Base-by-base conservation (phyloP, 1,284 basidiomycete species). In the Wallemia mellicola region DNA sequence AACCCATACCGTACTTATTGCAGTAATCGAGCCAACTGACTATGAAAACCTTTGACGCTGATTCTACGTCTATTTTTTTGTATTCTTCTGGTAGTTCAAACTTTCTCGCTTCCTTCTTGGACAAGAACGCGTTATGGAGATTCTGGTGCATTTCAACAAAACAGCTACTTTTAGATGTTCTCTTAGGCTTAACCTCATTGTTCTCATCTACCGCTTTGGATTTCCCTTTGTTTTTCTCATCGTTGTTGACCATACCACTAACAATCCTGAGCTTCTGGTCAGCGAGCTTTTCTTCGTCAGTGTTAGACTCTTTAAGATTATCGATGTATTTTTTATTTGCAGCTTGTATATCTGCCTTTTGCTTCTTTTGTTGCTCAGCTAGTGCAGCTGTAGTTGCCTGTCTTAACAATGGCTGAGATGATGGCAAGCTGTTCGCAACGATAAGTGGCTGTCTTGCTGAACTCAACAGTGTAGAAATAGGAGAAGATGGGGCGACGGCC, bases 1-100 rank as follows among this genome's bases (percentile, higher is more conserved):
- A 96, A 1, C 91, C 94, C 80, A 96, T 91, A 11, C 92, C 94
- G 71, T 96, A 98, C 73, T 94, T 94, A 70, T 91, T 87, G 69
- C 86, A 91, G 68, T 96, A 95, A 70, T 98, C 92, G 57, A 96
- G 83, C 92, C 92, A 98, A 9, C 85, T 87, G 1, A 86, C 85
- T 64, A 98, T 86, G 71, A 96, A 98, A 17, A 92, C 82, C 60
- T 75, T 77, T 38, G 89, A 85, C 15, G 80, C 75, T 62, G 64
- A 17, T 17, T 63, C 63, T 25, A 66, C 61, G 59, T 64, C 65
- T 66, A 27, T 11, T 5, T 58, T 54, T 15, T 15, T 27, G 48
- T 32, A 28, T 22, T 48, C 59, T 27, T 14, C 28, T 1, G 2
- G 68, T 64, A 82, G 75, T 1, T 74, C 72, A 72, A 83, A 87